Evolutionary conservation across 129 eudicot species (phyloP), one percentile per base, ranked within the genome.

Genomic region (Heracleum sosnowskyi): DNA sequence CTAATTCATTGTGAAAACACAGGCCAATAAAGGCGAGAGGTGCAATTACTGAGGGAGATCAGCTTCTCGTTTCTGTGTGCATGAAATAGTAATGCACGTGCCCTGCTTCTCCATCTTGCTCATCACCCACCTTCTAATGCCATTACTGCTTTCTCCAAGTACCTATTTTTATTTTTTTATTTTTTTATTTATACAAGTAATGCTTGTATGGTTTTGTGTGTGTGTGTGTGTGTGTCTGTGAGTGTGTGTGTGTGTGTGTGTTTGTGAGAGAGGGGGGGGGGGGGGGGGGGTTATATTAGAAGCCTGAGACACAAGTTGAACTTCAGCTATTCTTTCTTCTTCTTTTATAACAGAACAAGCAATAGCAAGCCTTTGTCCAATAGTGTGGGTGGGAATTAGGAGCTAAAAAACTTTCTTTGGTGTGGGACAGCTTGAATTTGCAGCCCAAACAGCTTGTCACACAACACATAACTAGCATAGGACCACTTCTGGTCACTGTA

Each of bases 21-120:
- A 40, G 35, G 57, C 39, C 31, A 40, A 35, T 69, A 20, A 74
- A 51, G 74, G 40, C 69, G 22, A 42, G 77, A 29, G 37, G 34
- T 20, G 64, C 68, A 40, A 41, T 72, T 18, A 72, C 76, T 24
- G 76, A 44, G 17, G 76, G 53, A 72, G 36, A 11, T 40, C 31
- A 41, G 76, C 76, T 72, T 5, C 45, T 41, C 15, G 18, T 80
- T 34, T 80, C 69, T 82, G 76, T 66, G 77, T 79, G 81, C 81
- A 87, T 77, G 90, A 89, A 90, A 87, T 91, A 89, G 90, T 83
- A 89, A 88, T 93, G 95, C 98, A 93, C 97, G 98, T 93, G 96
- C 98, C 97, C 98, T 91, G 97, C 98, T 93, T 93, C 98, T 91
- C 98, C 98, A 93, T 93, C 98, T 86, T 89, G 97, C 87, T 91